Percentiles rank a stretch among this genome's conserved stretches.
Evolutionary conservation across 768 basidiomycete species (phyloP).

Genomic region (Pleurotus giganteus): DNA sequence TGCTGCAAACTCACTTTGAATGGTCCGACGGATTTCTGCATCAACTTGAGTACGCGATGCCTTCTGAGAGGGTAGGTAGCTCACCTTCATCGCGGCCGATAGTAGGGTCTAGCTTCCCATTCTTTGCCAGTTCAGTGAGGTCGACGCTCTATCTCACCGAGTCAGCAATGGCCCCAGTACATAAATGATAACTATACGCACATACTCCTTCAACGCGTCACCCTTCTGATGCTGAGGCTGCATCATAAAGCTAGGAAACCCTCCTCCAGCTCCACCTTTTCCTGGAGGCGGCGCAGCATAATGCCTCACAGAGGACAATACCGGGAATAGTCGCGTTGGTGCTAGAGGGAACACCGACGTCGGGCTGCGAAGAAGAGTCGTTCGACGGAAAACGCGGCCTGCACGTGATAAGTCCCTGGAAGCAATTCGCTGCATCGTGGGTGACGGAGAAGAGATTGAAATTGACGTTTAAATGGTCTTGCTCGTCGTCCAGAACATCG

Average conservation of each 20-base stretch:
- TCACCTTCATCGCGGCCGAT: slow-evolving; percentile 86
- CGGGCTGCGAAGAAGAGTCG: neutral
- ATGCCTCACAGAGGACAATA: slow-evolving; percentile 20
- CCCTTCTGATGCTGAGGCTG: slow-evolving; percentile 73
- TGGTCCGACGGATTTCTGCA: slow-evolving; percentile 81
- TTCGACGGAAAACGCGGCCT: neutral
- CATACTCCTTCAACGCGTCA: slow-evolving; percentile 81
- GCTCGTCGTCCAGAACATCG: too few species aligned
- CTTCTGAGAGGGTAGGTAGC: slow-evolving; percentile 12
- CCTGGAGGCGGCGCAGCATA: slow-evolving; percentile 50
- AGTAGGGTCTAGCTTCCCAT: slow-evolving; percentile 86
- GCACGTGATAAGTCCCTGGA: neutral
- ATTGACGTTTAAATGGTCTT: too few species aligned
- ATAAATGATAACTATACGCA: slow-evolving; percentile 20
- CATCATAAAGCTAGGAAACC: slow-evolving; percentile 60
- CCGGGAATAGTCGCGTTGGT: neutral
- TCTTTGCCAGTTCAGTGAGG: slow-evolving; percentile 76
- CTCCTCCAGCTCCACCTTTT: slow-evolving; percentile 45
- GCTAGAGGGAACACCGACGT: neutral
- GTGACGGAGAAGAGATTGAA: too few species aligned
- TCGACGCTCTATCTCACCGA: slow-evolving; percentile 63
- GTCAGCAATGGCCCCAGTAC: neutral
- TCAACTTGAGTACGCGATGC: neutral
- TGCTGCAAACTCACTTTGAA: slow-evolving; percentile 64
- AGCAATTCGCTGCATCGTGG: neutral